phyloP scores from a whole-genome alignment of 2,329 filamentous ascomycete species.

The Huntiella bhutanensis region DNA sequence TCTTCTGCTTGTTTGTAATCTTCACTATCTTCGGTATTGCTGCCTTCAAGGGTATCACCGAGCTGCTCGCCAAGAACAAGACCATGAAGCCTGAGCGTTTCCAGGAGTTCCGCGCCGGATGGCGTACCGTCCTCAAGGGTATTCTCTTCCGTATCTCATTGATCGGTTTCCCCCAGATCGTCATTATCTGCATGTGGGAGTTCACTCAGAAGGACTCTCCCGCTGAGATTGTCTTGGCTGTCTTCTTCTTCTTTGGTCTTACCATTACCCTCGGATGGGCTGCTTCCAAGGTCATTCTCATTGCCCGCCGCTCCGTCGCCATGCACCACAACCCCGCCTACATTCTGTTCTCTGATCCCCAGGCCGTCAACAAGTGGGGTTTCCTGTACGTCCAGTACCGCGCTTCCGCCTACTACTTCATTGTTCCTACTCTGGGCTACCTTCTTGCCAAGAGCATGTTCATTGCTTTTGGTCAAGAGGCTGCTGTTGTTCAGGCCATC shows the following conservation, averaged over 20 bases:
- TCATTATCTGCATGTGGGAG: constrained; percentile 83
- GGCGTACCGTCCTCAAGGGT: constrained; percentile 81
- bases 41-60: constrained; percentile 64
- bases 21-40: constrained; percentile 54
- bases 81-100: constrained; percentile 77
- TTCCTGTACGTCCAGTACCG: constrained; percentile 96
- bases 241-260: constrained; percentile 77
- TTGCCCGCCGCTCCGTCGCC: constrained; percentile 69
- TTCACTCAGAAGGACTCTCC: constrained; percentile 71
- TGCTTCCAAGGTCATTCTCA: constrained; percentile 69
- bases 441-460: constrained; percentile 79
- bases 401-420: constrained; percentile 88
- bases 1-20: constrained; percentile 71
- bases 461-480: constrained; percentile 59
- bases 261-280: constrained; percentile 65
- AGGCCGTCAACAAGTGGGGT: constrained; percentile 90
- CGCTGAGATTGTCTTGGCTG: constrained; percentile 68
- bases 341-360: constrained; percentile 90
- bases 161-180: constrained; percentile 82
- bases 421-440: constrained; percentile 61
- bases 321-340: constrained; percentile 96
- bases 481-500: constrained; percentile 56
- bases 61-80: constrained; percentile 52
- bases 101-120: constrained; percentile 82
- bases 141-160: constrained; percentile 81